Evolutionary conservation across 805 yeast genomes (phyloP).

Genomic region (Starmerella roubikii): DNA sequence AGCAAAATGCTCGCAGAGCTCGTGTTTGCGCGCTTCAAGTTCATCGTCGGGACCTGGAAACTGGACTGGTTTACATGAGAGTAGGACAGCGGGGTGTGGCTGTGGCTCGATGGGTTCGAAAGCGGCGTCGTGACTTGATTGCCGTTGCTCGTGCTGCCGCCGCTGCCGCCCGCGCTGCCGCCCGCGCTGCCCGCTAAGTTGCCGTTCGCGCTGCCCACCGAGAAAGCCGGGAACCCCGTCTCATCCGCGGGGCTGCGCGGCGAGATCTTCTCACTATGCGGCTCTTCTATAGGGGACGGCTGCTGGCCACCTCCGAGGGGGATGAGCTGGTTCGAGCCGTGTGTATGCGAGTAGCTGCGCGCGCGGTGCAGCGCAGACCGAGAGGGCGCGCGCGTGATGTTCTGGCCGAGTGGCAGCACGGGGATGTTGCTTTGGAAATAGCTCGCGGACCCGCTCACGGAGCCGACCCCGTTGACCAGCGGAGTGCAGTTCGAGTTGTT

Average conservation of each 20-base stretch:
- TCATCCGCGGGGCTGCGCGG: background rate
- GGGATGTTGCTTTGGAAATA: too few relatives aligned
- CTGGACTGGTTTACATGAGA: too few relatives aligned
- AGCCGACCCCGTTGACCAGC: background rate
- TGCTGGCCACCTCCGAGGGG: background rate
- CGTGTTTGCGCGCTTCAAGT: too few relatives aligned
- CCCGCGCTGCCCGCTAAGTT: background rate
- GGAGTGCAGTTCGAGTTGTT: too few relatives aligned
- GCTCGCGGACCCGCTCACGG: background rate
- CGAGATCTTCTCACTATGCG: too few relatives aligned
- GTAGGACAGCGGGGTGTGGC: too few relatives aligned
- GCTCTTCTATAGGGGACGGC: background rate
- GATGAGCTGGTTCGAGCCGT: background rate
- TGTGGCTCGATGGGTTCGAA: too few relatives aligned
- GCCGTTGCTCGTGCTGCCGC: too few relatives aligned
- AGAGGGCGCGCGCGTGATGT: background rate
- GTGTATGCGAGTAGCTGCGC: slow-evolving; percentile 12
- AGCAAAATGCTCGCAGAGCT: slow-evolving; percentile 11
- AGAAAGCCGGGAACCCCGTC: too few relatives aligned
- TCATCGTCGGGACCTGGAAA: too few relatives aligned
- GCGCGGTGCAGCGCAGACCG: slow-evolving; percentile 13
- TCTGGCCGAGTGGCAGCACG: too few relatives aligned
- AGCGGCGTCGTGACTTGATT: too few relatives aligned
- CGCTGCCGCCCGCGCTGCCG: background rate
- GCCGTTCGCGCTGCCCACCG: background rate